Evolutionary conservation across 78 protist species (phyloP), one percentile per base, ranked within the genome.

Genomic region (Pelomyxa schiedti): DNA sequence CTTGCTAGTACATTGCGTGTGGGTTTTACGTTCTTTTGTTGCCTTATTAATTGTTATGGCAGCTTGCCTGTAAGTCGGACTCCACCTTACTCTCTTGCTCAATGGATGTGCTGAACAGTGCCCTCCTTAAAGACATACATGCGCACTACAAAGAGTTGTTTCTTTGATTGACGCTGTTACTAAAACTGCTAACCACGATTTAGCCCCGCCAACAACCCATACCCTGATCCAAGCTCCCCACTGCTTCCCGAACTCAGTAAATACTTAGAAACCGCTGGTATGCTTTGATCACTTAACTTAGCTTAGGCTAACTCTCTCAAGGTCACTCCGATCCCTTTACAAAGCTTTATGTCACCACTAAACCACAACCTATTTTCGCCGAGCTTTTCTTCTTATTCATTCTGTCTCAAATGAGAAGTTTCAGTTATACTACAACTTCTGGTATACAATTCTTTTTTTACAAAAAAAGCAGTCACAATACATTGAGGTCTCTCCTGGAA

Each of bases 341-440:
- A 32, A 83, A 84, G 77, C 81, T 94, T 47, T 91, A 91, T 74
- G 53, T 89, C 24, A 81, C 95, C 4, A 84, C 91, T 7, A 58
- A 43, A 38, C 89, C 76, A 30, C 64, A 80, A 38, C 83, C 74
- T 32, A 52, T 77, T 8, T 66, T 86, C 67, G 69, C 92, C 52
- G 71, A 82, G 58, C 38, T 86, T 16, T 26, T 81, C 28, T 67
- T 74, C 39, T 29, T 79, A 28, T 68, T 77, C 41, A 88, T 86
- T 1, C 9, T 86, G 24, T 63, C 83, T 38, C 74, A 73, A 38
- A 76, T 86, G 5, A 58, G 84, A 0, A 76, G n/a, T n/a, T n/a
- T n/a, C n/a, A 80, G 42, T 86, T 74, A 76, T 76, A 47, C 42
- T 81, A 39, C 53, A 86, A 75, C 22, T 47, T 16, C 58, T 16